Evolutionary conservation across 345 rosid genomes (phyloP).

Genomic region (Pelargonium nanum): DNA sequence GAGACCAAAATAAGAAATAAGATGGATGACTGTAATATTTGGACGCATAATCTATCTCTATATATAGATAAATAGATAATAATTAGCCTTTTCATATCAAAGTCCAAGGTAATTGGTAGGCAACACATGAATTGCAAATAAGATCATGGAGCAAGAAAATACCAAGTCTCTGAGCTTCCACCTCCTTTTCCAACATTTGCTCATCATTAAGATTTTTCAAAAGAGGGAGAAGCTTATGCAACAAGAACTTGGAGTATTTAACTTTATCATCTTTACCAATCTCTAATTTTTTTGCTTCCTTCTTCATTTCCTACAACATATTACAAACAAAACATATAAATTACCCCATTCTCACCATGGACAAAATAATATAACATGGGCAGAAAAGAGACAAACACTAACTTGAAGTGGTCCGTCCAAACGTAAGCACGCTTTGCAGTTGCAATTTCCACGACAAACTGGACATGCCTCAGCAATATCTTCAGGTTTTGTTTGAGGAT

Average conservation of each 20-base stretch:
- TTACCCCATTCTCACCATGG: not conserved
- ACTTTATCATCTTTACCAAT: constrained; percentile 6
- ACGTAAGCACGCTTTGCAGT: constrained; percentile 62
- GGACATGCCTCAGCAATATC: constrained; percentile 39
- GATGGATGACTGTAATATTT: not conserved
- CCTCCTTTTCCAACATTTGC: constrained; percentile 25
- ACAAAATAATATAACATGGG: not conserved
- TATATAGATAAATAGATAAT: too few species aligned
- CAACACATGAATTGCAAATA: not conserved
- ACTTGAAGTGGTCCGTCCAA: constrained; percentile 23
- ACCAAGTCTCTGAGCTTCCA: constrained; percentile 29
- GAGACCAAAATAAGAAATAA: not conserved
- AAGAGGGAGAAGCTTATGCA: constrained; percentile 23
- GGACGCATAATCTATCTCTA: not conserved
- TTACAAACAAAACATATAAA: not conserved
- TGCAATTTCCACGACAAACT: constrained; percentile 41
- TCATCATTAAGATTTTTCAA: constrained; percentile 20
- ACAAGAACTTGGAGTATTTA: constrained; percentile 21
- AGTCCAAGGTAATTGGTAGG: not conserved
- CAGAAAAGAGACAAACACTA: constrained; percentile 2
- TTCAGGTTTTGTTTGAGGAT: constrained; percentile 32
- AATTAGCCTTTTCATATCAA: not conserved
- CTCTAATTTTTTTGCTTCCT: not conserved
- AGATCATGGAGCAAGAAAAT: constrained; percentile 3
- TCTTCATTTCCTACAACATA: constrained; percentile 13